These are phyloP conservation scores for Symmetrospora coprosmae DNA, from an alignment of 768 basidiomycete genomes.

Conservation along the genomic window DNA sequence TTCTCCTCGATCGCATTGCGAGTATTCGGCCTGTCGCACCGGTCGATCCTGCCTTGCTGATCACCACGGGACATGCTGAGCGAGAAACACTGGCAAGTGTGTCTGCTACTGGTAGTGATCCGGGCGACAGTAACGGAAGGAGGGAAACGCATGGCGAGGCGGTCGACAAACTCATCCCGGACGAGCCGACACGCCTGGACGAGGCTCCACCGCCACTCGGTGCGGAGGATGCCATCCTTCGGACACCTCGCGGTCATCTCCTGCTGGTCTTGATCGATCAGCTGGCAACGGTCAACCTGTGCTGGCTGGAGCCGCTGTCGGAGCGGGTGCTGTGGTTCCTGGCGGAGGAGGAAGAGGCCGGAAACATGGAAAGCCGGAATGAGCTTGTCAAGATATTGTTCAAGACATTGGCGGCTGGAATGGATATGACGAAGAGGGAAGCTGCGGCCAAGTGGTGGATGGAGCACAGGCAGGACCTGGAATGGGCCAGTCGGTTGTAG, in stretches of 20 bases:
- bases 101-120: no score
- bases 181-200: not conserved
- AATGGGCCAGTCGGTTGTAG: no score
- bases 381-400: constrained; percentile 25
- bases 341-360: constrained; percentile 7
- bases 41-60: no score
- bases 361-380: constrained; percentile 5
- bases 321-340: constrained; percentile 6
- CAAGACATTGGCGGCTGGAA: constrained; percentile 22
- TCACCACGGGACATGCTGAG: no score
- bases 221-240: constrained; percentile 17
- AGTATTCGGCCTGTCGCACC: no score
- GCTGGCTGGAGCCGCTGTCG: constrained; percentile 17
- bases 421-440: constrained; percentile 28
- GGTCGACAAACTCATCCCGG: constrained; percentile 35
- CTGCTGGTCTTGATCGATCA: constrained; percentile 28
- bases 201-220: not conserved
- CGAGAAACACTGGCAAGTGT: no score
- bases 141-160: constrained; percentile 43
- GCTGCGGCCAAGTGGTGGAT: constrained; percentile 28
- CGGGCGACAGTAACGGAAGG: no score
- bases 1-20: no score
- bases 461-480: constrained; percentile 6
- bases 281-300: constrained; percentile 22
- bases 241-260: constrained; percentile 19